phyloP scores from a whole-genome alignment of 164 flowering plant genomes.

The Aristolochia contorta region DNA sequence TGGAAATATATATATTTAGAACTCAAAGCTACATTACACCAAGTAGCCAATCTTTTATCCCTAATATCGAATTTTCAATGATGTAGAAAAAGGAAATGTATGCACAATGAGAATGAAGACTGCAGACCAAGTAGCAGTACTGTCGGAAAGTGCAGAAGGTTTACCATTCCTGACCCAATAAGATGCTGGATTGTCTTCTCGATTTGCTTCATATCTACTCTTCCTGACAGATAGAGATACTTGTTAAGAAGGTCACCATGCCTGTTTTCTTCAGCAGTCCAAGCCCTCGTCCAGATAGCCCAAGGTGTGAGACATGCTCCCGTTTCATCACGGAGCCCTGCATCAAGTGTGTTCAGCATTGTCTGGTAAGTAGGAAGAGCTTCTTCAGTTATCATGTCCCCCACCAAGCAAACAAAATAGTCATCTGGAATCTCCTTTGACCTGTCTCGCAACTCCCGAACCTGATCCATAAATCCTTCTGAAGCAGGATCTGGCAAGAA shows the following conservation, averaged over 20 bases:
- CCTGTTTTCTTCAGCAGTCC: conserved; percentile 46
- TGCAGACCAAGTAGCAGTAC: background rate
- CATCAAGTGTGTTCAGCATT: conserved; percentile 38
- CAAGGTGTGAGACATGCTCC: conserved; percentile 42
- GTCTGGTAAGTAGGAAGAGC: conserved; percentile 57
- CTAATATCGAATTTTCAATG: background rate
- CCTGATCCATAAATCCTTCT: conserved; percentile 36
- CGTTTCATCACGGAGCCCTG: conserved; percentile 43
- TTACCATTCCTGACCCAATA: conserved; percentile 44
- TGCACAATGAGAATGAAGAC: background rate
- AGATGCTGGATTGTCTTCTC: conserved; percentile 48
- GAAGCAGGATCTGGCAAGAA: conserved; percentile 39
- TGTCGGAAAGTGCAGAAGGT: background rate
- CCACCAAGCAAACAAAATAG: conserved; percentile 10
- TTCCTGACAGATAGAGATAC: conserved; percentile 42
- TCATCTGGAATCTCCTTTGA: conserved; percentile 10
- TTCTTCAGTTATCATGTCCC: conserved; percentile 33
- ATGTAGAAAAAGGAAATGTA: background rate
- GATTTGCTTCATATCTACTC: conserved; percentile 45
- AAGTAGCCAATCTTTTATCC: background rate
- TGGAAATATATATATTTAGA: background rate
- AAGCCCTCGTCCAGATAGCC: conserved; percentile 48
- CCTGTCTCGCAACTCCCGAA: conserved; percentile 17
- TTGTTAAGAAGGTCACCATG: conserved; percentile 33
- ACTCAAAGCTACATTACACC: background rate